phyloP scores from a whole-genome alignment of 306 rosid species.

The Rosa rugosa region DNA sequence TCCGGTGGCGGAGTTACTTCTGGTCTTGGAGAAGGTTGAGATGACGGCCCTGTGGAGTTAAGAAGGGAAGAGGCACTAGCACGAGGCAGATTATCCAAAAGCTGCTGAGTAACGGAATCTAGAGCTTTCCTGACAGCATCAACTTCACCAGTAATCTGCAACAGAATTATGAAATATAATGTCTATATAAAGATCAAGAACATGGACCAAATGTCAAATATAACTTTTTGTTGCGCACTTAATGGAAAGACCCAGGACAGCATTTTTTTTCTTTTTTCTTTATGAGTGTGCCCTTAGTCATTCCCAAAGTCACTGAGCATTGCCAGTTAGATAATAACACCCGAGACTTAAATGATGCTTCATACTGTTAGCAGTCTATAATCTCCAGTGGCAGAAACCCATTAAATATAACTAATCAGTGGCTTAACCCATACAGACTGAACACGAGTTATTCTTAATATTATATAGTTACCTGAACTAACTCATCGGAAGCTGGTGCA shows the following conservation, averaged over 20 bases:
- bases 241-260: not conserved
- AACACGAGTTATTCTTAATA: not conserved
- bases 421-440: not conserved
- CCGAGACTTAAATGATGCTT: not conserved
- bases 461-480: slow-evolving; percentile 73
- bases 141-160: slow-evolving; percentile 78
- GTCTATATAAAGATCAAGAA: slow-evolving; percentile 1
- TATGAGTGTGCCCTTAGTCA: not conserved
- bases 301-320: not conserved
- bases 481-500: slow-evolving; percentile 61
- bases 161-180: slow-evolving; percentile 14
- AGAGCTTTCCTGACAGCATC: slow-evolving; percentile 84
- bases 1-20: slow-evolving; percentile 38
- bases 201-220: not conserved
- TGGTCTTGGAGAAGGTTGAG: slow-evolving; percentile 39
- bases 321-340: not conserved
- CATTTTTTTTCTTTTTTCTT: not conserved
- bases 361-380: not conserved
- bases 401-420: not conserved
- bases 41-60: slow-evolving; percentile 46
- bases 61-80: slow-evolving; percentile 47
- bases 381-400: not conserved
- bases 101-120: slow-evolving; percentile 65
- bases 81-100: slow-evolving; percentile 64
- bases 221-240: not conserved